Conservation (phyloP, 179 eudicot genomes). For the Drosera spatulata region DNA sequence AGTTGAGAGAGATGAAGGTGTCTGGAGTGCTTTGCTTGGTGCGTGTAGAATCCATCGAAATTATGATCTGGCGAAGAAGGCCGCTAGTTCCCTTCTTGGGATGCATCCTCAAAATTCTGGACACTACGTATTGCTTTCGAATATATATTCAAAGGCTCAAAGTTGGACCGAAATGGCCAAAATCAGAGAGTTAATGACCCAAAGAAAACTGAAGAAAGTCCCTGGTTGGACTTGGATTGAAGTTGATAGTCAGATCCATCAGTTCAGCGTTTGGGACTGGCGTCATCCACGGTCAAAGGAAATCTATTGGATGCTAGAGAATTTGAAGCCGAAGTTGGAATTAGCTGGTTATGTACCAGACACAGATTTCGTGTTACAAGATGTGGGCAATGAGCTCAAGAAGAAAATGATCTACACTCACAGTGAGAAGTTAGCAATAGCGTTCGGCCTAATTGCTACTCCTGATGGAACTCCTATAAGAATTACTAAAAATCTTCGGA, state of each 20-base stretch:
- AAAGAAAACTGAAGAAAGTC: conserved; percentile 6
- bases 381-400: conserved; percentile 9
- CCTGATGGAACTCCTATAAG: conserved; percentile 7
- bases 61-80: conserved; percentile 4
- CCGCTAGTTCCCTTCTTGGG: conserved; percentile 9
- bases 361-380: conserved; percentile 10
- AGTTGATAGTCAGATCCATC: conserved; percentile 6
- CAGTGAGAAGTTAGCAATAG: conserved; percentile 10
- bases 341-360: conserved; percentile 5
- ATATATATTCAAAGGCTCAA: conserved; percentile 9
- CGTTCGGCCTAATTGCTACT: conserved; percentile 10
- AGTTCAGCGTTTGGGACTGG: conserved; percentile 7
- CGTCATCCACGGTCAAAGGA: conserved; percentile 1
- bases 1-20: conserved; percentile 8
- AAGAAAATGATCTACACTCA: conserved; percentile 7
- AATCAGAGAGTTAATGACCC: conserved; percentile 4
- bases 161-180: conserved; percentile 3
- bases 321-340: conserved; percentile 6
- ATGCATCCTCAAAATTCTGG: conserved; percentile 12
- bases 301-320: conserved; percentile 5
- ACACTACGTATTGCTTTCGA: conserved; percentile 9
- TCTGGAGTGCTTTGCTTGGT: conserved; percentile 12
- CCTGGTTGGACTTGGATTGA: conserved; percentile 15
- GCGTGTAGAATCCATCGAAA: conserved; percentile 9
- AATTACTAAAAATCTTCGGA: conserved; percentile 11